Percentiles rank a stretch among this genome's conserved stretches.
These are phyloP conservation scores for Backusella circina DNA, from an alignment of 192 early-diverging fungal species.

Conservation along the genomic window DNA sequence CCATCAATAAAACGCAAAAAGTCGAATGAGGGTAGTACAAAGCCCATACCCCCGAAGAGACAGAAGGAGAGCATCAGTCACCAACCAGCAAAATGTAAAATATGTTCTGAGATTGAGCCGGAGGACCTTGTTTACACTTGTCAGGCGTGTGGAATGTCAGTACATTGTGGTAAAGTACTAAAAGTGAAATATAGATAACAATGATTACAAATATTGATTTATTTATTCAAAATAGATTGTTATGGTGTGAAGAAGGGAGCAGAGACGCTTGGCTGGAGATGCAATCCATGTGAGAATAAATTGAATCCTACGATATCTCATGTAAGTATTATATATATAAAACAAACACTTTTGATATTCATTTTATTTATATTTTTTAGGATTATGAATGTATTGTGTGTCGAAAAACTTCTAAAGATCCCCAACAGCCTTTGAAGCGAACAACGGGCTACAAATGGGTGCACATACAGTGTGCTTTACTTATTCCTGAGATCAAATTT, in stretches of 20 bases:
- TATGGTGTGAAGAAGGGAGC: conserved; percentile 34
- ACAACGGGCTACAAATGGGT: conserved; percentile 79
- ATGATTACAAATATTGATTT: neutral
- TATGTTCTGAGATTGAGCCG: conserved; percentile 31
- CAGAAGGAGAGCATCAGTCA: neutral
- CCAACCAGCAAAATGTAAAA: neutral
- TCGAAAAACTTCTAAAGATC: conserved; percentile 26
- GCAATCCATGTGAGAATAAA: conserved; percentile 63
- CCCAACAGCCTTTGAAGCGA: conserved; percentile 55
- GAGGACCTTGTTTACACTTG: conserved; percentile 38
- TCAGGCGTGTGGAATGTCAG: conserved; percentile 40
- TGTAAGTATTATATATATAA: conserved; percentile 30
- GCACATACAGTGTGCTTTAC: conserved; percentile 65
- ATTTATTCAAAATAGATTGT: conserved; percentile 33
- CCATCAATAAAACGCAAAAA: neutral
- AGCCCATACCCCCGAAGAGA: neutral
- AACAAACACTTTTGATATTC: neutral
- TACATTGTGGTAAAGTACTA: conserved; percentile 42
- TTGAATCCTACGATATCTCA: conserved; percentile 56
- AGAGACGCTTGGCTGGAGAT: conserved; percentile 32
- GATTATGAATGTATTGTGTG: conserved; percentile 67
- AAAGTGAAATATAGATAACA: too few relatives aligned
- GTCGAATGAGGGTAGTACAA: neutral
- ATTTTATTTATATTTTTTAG: conserved; percentile 22
- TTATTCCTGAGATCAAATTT: conserved; percentile 53